A percentile compares a stretch with the other conserved stretches of the same genome.
These are phyloP conservation scores for Xerocomus spinulosus DNA, from an alignment of 768 basidiomycete species.

Conservation along the genomic window DNA sequence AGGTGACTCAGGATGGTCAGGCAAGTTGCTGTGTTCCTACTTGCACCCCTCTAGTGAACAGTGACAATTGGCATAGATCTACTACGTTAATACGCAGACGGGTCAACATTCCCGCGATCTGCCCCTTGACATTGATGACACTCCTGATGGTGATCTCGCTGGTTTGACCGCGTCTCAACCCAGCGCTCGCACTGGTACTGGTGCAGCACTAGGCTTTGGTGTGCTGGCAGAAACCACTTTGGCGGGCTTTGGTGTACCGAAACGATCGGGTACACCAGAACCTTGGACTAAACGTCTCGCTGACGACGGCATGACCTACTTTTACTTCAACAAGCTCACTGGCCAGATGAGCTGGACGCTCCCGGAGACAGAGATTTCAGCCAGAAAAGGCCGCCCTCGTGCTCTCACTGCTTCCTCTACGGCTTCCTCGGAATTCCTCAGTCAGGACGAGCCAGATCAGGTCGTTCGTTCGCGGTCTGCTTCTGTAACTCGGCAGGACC, in stretches of 20 bases:
- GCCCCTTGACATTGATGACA: slow-evolving; percentile 69
- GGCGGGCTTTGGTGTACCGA: slow-evolving; percentile 59
- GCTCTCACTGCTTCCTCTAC: slow-evolving; percentile 33
- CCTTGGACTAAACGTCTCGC: slow-evolving; percentile 80
- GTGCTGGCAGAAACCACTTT: slow-evolving; percentile 33
- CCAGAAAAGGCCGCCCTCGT: slow-evolving; percentile 31
- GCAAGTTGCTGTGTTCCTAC: slow-evolving; percentile 40
- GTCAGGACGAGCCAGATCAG: slow-evolving; percentile 22
- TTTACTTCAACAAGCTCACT: slow-evolving; percentile 68
- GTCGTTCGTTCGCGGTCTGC: slow-evolving; percentile 30
- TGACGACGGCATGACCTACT: slow-evolving; percentile 79
- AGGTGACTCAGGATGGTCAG: slow-evolving; percentile 77
- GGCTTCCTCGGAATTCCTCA: slow-evolving; percentile 27
- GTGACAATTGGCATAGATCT: slow-evolving; percentile 57
- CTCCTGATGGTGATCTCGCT: slow-evolving; percentile 59
- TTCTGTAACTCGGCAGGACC: slow-evolving; percentile 31
- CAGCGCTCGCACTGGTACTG: slow-evolving; percentile 52
- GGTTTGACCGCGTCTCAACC: slow-evolving; percentile 51
- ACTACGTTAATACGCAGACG: slow-evolving; percentile 89
- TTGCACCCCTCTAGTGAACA: background rate
- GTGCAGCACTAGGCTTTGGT: slow-evolving; percentile 46
- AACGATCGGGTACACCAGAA: slow-evolving; percentile 60
- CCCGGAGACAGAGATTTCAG: slow-evolving; percentile 41
- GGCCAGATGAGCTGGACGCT: slow-evolving; percentile 66
- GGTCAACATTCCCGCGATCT: slow-evolving; percentile 79